Evolutionary conservation across 2,329 filamentous ascomycete genomes (phyloP), one percentile per base, ranked within the genome.

Genomic region (Aspergillus cejpii): DNA sequence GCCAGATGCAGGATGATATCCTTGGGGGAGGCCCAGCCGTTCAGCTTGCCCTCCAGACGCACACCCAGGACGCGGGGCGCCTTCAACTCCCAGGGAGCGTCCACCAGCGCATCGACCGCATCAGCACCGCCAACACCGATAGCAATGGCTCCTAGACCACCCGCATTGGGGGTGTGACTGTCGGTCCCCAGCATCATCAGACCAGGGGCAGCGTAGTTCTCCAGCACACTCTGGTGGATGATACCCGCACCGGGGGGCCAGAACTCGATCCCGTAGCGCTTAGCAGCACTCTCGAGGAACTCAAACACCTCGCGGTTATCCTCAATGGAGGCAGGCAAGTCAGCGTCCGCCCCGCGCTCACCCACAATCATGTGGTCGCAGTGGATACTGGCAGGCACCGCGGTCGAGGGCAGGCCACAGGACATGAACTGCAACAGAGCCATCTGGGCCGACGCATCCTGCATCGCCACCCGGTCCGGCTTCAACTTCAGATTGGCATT

Each of bases 351-450:
- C 47, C 92, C 92, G 64, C 83, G 85, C 70, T 94, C 84, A 45
- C 91, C 92, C 23, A 97, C 91, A 71, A 98, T 97, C 82, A 98
- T 84, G 69, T 98, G 92, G 73, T 98, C 92, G 71, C 92, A 98
- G 74, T 98, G 92, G 57, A 97, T 96, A 67, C 90, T 96, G 39
- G 92, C 91, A 8, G 92, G 92, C 39, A 98, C 91, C 7, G 90
- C 90, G 2, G 92, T 95, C 48, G 81, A 81, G 21, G 85, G 85
- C 43, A 98, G 77, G 44, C 88, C 87, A 69, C 92, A 98, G 21
- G 87, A 87, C 91, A 98, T 98, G 77, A 98, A 98, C 71, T 98
- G 92, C 58, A 98, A 74, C 53, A 98, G 74, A 1, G 92, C 92
- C 92, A 98, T 98, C 73, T 98, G 92, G 5, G 92, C 92, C 23